Evolutionary conservation across 768 basidiomycete genomes (phyloP), one percentile per base, ranked within the genome.

Genomic region (Trametopsis cervina): DNA sequence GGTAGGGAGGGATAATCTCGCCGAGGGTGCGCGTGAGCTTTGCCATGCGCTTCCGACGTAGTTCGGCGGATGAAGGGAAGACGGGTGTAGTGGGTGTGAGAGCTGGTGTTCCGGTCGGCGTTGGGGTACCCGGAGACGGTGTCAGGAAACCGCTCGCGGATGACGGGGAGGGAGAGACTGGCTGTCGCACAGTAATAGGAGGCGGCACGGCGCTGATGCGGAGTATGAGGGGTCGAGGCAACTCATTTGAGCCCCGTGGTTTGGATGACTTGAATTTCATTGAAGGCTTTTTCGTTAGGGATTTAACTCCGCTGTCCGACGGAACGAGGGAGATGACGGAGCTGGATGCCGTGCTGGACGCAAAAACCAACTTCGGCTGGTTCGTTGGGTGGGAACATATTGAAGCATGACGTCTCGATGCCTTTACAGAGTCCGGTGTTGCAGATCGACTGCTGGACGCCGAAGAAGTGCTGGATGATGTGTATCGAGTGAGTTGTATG

Each of bases 1-100:
- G 71, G 55, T 80, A 78, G 2, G 71, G 59, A 13, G 81, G 81
- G 33, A 83, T 66, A 50, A 72, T 74, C 62, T 81, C 79, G 26
- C 81, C 81, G 5, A 83, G 66, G 20, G 76, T 77, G 37, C 78
- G 71, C 1, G 68, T 59, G 26, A 83, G 68, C 60, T 82, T 82
- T 4, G 76, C 78, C 71, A 81, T 70, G 53, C 74, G 76, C 53
- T 66, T 69, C 38, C 78, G 60, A 17, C 71, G 68, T 15, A 66
- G 54, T 51, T 68, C 69, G 0, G 65, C 55, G 4, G 61, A 49
- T 55, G 63, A 42, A 54, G 66, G 49, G 51, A 59, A 25, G 58
- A 60, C 37, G 13, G 62, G 59, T 11, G 62, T 60, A 5, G 49
- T 42, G 5, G 58, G 56, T 4, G 55, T 57, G n/a, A 40, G n/a